These are phyloP conservation scores for Epithele typhae DNA, from an alignment of 768 basidiomycete genomes.

Conservation along the genomic window DNA sequence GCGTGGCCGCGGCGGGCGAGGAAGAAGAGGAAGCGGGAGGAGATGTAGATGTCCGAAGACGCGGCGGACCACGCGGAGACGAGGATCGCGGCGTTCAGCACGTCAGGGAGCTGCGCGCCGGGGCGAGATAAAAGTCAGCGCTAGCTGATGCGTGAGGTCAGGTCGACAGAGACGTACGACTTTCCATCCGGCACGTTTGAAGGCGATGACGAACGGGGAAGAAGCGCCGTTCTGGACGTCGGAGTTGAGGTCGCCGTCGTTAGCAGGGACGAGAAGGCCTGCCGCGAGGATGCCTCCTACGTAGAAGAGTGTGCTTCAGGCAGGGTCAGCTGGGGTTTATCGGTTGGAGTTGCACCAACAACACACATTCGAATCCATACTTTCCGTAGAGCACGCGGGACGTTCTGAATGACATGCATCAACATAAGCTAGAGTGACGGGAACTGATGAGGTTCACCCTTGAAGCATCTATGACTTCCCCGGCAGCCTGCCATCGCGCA, in stretches of 20 bases:
- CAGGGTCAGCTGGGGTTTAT: too few species aligned
- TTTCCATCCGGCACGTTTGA: conserved; percentile 37
- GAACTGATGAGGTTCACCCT: conserved; percentile 7
- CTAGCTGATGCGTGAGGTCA: neutral
- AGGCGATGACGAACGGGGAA: conserved; percentile 48
- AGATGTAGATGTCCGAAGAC: conserved; percentile 47
- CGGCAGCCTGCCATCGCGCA: conserved; percentile 19
- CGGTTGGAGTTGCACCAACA: too few species aligned
- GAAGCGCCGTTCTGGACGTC: conserved; percentile 29
- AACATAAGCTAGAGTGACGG: neutral
- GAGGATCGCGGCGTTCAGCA: conserved; percentile 38
- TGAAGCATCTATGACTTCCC: conserved; percentile 26
- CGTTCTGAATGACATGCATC: conserved; percentile 14
- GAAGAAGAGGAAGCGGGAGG: conserved; percentile 45
- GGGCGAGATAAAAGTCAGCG: too few species aligned
- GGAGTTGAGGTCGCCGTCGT: conserved; percentile 29
- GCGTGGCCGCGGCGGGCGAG: conserved; percentile 46
- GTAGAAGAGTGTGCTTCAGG: conserved; percentile 39
- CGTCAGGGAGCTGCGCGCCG: conserved; percentile 28
- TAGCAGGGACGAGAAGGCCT: conserved; percentile 36
- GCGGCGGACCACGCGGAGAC: conserved; percentile 55
- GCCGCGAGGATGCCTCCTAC: conserved; percentile 38
- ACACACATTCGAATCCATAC: conserved; percentile 26
- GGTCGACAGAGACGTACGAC: conserved; percentile 26
- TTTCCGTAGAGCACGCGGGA: conserved; percentile 22